Evolutionary conservation across 2,329 filamentous ascomycete genomes (phyloP), one percentile per base, ranked within the genome.

Genomic region (Penicillium capsulatum): DNA sequence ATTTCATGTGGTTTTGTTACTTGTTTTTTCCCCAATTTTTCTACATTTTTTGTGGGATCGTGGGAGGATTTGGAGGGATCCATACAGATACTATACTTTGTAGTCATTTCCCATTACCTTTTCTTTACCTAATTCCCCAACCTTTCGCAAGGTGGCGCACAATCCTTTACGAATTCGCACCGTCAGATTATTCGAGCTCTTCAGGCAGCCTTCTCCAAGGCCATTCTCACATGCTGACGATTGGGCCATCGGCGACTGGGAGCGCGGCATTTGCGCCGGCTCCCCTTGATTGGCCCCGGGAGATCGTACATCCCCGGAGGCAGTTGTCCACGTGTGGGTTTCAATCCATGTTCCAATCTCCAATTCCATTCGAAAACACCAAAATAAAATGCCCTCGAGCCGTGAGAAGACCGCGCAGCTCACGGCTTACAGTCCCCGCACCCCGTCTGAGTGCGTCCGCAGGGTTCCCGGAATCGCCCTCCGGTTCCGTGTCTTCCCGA

Each of bases 401-500:
- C 22, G 34, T 26, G 34, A 34, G 19, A 15, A 34, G 26, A 7
- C n/a, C n/a, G n/a, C n/a, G 14, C 31, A 40, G 13, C 17, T 29
- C 20, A 13, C 17, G 15, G 13, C 4, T 28, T 28, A 11, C 26
- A n/a, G 10, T 14, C 9, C 33, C n/a, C 29, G n/a, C 29, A 17
- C 29, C 9, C 15, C n/a, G n/a, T 14, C 29, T 14, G 26, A 28
- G 5, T 9, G 9, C 19, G 19, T 22, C 19, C 9, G 19, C 5
- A 22, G 9, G 19, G 5, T 22, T 22, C 34, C 33, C 42, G 43
- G 38, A 22, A 22, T 22, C 26, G 4, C 26, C 13, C 13, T 36
- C 27, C 36, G 33, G 24, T 44, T 42, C 52, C 52, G 52, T 45
- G 40, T 53, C 45, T 13, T 45, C 34, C 52, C 52, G 52, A 55